A percentile compares a stretch with the other conserved stretches of the same genome.
Evolutionary conservation across 352 stramenopile genomes (phyloP).

Genomic region (Phytophthora pini): DNA sequence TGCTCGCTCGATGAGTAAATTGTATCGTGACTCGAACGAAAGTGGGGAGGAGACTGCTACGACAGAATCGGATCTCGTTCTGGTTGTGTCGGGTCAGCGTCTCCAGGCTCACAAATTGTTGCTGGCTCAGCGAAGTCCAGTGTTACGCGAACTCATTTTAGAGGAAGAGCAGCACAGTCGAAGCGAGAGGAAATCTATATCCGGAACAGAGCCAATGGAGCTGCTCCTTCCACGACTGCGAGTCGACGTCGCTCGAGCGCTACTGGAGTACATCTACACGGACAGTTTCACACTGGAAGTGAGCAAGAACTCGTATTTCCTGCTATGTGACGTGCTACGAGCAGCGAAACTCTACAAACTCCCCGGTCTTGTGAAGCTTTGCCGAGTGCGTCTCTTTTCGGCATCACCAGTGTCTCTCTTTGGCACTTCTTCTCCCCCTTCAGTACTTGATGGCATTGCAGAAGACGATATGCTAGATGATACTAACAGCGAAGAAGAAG

Average conservation of each 20-base stretch:
- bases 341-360: slow-evolving; percentile 56
- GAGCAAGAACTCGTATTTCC: slow-evolving; percentile 44
- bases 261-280: slow-evolving; percentile 82
- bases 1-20: slow-evolving; percentile 40
- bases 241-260: slow-evolving; percentile 52
- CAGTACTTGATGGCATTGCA: slow-evolving; percentile 1
- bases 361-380: slow-evolving; percentile 47
- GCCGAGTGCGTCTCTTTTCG: slow-evolving; percentile 37
- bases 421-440: background rate
- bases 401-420: slow-evolving; percentile 24
- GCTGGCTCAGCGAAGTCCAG: slow-evolving; percentile 58
- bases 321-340: slow-evolving; percentile 66
- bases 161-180: slow-evolving; percentile 44
- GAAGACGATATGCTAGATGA: slow-evolving; percentile 22
- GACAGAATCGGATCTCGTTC: slow-evolving; percentile 41
- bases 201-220: slow-evolving; percentile 33
- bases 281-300: slow-evolving; percentile 62
- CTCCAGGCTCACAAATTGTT: slow-evolving; percentile 65
- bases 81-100: slow-evolving; percentile 53
- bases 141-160: slow-evolving; percentile 63
- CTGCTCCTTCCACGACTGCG: slow-evolving; percentile 59
- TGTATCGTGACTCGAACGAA: slow-evolving; percentile 34
- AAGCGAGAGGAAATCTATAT: background rate
- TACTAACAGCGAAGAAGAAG: slow-evolving; percentile 7
- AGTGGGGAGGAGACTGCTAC: slow-evolving; percentile 1